A percentile compares a stretch with the other conserved stretches of the same genome.
phyloP scores from a whole-genome alignment of 176 grass and related monocot genomes.

The Cenchrus purpureus region DNA sequence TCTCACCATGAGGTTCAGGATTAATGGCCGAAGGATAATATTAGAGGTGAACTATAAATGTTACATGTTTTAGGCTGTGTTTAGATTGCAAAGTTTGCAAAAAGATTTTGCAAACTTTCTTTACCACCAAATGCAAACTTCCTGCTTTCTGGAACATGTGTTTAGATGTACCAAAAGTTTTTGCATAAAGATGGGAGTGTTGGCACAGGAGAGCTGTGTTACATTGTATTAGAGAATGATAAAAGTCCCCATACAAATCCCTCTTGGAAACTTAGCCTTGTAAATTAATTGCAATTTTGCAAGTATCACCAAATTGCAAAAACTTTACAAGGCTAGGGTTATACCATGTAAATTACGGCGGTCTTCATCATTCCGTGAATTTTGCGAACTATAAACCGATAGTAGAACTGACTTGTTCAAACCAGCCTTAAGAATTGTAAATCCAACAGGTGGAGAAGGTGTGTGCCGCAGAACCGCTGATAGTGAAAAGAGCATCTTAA shows the following conservation, averaged over 20 bases:
- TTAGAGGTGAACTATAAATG: conserved; percentile 13
- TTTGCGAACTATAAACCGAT: conserved; percentile 86
- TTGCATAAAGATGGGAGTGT: too few relatives aligned
- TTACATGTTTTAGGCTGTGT: background rate
- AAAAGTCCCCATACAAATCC: too few relatives aligned
- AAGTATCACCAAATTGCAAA: too few relatives aligned
- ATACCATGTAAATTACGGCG: conserved; percentile 74
- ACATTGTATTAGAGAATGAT: too few relatives aligned
- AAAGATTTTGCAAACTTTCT: too few relatives aligned
- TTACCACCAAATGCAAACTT: too few relatives aligned
- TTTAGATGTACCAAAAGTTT: too few relatives aligned
- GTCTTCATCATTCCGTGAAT: conserved; percentile 50
- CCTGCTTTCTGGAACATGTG: too few relatives aligned
- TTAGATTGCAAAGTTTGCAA: too few relatives aligned
- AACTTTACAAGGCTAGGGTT: background rate
- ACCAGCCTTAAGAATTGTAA: conserved; percentile 90
- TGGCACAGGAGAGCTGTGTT: too few relatives aligned
- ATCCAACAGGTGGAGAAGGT: conserved; percentile 89
- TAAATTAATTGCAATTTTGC: too few relatives aligned
- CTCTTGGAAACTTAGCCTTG: too few relatives aligned
- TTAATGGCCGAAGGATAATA: background rate
- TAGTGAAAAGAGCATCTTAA: conserved; percentile 95
- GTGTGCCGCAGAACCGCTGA: conserved; percentile 88
- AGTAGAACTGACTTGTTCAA: conserved; percentile 93
- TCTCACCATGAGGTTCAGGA: background rate